Conservation (phyloP, 2,329 filamentous ascomycete species). For the Ophiostoma tasmaniense region DNA sequence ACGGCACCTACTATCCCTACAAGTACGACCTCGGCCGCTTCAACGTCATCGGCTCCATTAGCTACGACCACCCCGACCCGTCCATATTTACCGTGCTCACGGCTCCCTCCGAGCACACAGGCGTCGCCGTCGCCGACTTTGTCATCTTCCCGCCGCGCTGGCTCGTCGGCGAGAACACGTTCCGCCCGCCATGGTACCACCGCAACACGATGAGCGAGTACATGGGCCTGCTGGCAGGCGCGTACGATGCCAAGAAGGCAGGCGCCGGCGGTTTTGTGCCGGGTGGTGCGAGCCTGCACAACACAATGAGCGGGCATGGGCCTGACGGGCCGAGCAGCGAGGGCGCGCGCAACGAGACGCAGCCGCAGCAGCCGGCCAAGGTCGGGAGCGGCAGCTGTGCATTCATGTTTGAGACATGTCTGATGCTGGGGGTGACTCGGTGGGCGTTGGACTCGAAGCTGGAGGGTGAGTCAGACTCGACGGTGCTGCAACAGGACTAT, state of each 20-base stretch:
- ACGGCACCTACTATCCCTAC: constrained; percentile 71
- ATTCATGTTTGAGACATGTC: constrained; percentile 61
- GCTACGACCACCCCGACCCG: constrained; percentile 70
- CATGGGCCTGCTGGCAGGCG: constrained; percentile 51
- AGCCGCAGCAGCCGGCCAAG: constrained; percentile 41
- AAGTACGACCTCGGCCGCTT: constrained; percentile 76
- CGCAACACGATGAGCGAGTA: constrained; percentile 60
- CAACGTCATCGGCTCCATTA: constrained; percentile 64
- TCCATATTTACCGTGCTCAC: constrained; percentile 68
- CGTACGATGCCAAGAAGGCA: constrained; percentile 55
- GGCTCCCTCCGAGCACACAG: constrained; percentile 48
- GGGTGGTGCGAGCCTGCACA: constrained; percentile 55
- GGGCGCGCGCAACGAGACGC: constrained; percentile 46
- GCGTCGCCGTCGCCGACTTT: constrained; percentile 61
- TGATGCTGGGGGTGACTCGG: constrained; percentile 64
- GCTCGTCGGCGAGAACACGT: constrained; percentile 61
- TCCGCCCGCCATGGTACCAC: constrained; percentile 66
- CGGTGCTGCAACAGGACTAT: constrained; percentile 56
- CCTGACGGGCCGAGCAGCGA: constrained; percentile 51
- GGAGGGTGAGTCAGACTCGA: constrained; percentile 26
- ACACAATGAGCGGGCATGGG: constrained; percentile 61
- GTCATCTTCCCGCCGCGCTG: constrained; percentile 65
- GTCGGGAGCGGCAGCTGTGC: constrained; percentile 55
- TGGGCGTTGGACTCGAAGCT: constrained; percentile 50
- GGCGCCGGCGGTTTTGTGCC: constrained; percentile 49